Percentiles rank a stretch among this genome's conserved stretches.
Evolutionary conservation across 2,329 filamentous ascomycete species (phyloP).

Genomic region (Beauveria brongniartii): DNA sequence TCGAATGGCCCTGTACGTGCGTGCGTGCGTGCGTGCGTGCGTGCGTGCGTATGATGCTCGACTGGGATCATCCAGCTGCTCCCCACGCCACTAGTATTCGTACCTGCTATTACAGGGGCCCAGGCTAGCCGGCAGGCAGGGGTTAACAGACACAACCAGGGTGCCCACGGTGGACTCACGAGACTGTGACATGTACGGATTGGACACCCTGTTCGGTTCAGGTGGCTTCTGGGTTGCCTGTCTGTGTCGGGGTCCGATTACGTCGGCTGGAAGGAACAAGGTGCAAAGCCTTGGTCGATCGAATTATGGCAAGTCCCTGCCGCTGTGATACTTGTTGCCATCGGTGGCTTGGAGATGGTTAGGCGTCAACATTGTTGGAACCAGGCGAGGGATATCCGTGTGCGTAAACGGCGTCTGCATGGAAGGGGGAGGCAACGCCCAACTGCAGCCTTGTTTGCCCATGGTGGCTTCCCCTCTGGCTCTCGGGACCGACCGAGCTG

Average conservation of each 20-base stretch:
- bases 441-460: neutral
- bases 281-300: neutral
- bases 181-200: neutral
- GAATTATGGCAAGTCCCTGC: neutral
- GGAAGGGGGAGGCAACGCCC: neutral
- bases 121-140: neutral
- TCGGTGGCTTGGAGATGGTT: conserved; percentile 1
- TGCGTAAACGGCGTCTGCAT: neutral
- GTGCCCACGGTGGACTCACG: neutral
- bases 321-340: neutral
- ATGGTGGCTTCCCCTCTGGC: neutral
- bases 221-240: neutral
- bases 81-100: neutral
- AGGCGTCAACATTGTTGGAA: neutral
- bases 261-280: neutral
- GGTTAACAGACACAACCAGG: neutral
- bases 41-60: neutral
- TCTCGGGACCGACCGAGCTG: neutral
- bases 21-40: neutral
- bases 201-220: neutral
- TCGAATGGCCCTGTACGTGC: neutral
- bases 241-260: neutral
- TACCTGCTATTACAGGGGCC: neutral
- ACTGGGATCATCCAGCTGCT: neutral
- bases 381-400: neutral